A percentile compares a stretch with the other conserved stretches of the same genome.
Conservation (phyloP, 1,284 basidiomycete genomes). For the Pseudozyma flocculosa region DNA sequence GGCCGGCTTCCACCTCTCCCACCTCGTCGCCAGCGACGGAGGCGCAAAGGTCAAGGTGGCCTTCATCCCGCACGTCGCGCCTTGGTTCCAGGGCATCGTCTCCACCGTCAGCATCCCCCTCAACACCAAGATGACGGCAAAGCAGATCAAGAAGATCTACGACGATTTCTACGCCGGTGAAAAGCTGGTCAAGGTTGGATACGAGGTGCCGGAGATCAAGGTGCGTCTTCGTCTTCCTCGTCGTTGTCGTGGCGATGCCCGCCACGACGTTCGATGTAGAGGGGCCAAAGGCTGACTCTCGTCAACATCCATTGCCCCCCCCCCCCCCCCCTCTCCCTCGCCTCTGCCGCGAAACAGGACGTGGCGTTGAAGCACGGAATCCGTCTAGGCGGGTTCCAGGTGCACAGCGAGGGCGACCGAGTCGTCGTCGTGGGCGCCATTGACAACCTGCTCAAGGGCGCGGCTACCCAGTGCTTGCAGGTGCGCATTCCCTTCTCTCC, state of each 20-base stretch:
- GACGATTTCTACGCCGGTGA: constrained; percentile 75
- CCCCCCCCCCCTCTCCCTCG: background rate
- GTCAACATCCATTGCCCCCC: too few species aligned
- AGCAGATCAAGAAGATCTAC: constrained; percentile 74
- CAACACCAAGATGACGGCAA: constrained; percentile 67
- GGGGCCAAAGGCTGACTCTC: too few species aligned
- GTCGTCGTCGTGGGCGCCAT: constrained; percentile 77
- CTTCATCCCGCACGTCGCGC: constrained; percentile 83
- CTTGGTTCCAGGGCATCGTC: constrained; percentile 97
- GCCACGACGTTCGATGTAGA: too few species aligned
- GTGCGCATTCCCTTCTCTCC: constrained; percentile 60
- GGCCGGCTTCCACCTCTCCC: constrained; percentile 76
- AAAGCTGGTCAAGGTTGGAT: constrained; percentile 69
- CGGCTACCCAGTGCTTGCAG: constrained; percentile 95
- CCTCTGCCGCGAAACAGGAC: constrained; percentile 59
- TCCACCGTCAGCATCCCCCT: constrained; percentile 82
- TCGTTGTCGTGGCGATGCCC: background rate
- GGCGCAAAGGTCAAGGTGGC: constrained; percentile 67
- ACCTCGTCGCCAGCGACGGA: constrained; percentile 58
- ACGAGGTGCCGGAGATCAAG: constrained; percentile 72
- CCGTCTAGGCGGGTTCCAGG: constrained; percentile 88
- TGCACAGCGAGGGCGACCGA: constrained; percentile 80
- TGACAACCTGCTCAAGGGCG: constrained; percentile 95
- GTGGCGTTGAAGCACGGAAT: constrained; percentile 82
- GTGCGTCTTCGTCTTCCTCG: constrained; percentile 4